Percentiles rank a stretch among this genome's conserved stretches.
Evolutionary conservation across 306 rosid species (phyloP).

Genomic region (Quercus berberidifolia): DNA sequence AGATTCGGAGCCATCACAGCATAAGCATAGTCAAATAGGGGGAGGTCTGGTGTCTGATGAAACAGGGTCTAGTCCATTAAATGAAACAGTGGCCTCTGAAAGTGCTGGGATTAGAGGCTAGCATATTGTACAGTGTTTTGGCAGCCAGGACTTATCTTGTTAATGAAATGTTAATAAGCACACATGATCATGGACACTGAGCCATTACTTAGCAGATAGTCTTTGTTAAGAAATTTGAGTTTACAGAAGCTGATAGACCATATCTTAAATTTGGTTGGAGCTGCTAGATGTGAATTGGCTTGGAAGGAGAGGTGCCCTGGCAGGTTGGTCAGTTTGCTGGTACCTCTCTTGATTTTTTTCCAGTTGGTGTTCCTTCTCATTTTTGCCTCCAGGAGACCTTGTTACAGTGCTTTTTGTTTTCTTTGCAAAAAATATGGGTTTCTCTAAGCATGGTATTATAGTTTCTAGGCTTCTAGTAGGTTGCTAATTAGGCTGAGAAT

Average conservation of each 20-base stretch:
- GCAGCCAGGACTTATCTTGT: conserved; percentile 23
- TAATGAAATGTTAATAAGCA: conserved; percentile 20
- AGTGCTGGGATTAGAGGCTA: conserved; percentile 48
- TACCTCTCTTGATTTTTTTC: neutral
- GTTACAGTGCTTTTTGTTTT: neutral
- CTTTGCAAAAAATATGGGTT: neutral
- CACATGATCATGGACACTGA: conserved; percentile 17
- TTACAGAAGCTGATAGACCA: conserved; percentile 26
- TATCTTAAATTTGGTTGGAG: conserved; percentile 20
- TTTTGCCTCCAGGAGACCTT: conserved; percentile 4
- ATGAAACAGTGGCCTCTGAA: conserved; percentile 36
- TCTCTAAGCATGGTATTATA: neutral
- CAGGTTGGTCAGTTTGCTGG: conserved; percentile 19
- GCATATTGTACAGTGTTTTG: conserved; percentile 20
- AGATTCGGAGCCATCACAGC: conserved; percentile 44
- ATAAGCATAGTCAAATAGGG: conserved; percentile 39
- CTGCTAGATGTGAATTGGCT: conserved; percentile 27
- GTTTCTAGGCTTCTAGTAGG: conserved; percentile 8
- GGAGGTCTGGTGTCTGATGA: conserved; percentile 44
- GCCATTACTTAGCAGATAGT: conserved; percentile 27
- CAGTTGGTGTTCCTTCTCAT: neutral
- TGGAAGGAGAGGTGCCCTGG: conserved; percentile 8
- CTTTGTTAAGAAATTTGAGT: conserved; percentile 30
- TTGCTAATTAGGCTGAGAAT: conserved; percentile 11
- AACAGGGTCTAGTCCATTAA: conserved; percentile 32